phyloP scores from a whole-genome alignment of 495 filamentous ascomycete genomes.

The Aspergillus heteromorphus region DNA sequence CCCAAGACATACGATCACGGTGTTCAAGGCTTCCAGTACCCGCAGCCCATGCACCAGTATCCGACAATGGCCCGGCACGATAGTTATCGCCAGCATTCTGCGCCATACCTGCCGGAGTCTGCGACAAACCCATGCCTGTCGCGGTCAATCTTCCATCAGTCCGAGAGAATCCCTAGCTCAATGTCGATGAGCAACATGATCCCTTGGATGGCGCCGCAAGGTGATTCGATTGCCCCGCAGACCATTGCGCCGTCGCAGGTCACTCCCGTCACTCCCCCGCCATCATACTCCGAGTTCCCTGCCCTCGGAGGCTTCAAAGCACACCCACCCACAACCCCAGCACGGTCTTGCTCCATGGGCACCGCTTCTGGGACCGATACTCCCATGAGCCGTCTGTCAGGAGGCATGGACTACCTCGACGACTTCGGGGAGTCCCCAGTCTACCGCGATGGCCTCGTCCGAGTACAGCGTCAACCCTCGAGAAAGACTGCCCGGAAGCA shows the following conservation, averaged over 20 bases:
- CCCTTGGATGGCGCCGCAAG: conserved; percentile 31
- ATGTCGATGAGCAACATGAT: conserved; percentile 43
- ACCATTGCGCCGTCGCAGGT: conserved; percentile 39
- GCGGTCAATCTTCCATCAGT: conserved; percentile 40
- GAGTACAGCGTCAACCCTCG: conserved; percentile 30
- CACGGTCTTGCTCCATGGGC: conserved; percentile 37
- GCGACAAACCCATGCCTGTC: conserved; percentile 40
- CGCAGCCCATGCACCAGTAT: conserved; percentile 34
- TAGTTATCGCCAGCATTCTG: conserved; percentile 28
- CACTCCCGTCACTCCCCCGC: conserved; percentile 36
- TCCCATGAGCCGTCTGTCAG: conserved; percentile 35
- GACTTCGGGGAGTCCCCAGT: conserved; percentile 37
- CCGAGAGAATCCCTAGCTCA: conserved; percentile 35
- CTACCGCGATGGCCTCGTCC: conserved; percentile 30
- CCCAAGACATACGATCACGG: conserved; percentile 36
- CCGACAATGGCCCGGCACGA: conserved; percentile 34
- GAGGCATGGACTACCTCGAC: conserved; percentile 32
- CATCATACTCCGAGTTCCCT: conserved; percentile 39
- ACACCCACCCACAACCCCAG: conserved; percentile 39
- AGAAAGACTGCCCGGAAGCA: conserved; percentile 37
- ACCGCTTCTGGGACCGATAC: conserved; percentile 36
- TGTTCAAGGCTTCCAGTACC: conserved; percentile 28
- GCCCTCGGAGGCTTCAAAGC: conserved; percentile 33
- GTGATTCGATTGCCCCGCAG: conserved; percentile 35
- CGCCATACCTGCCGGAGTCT: conserved; percentile 37